Conservation (phyloP, 306 rosid genomes). For the Sophora flavescens region DNA sequence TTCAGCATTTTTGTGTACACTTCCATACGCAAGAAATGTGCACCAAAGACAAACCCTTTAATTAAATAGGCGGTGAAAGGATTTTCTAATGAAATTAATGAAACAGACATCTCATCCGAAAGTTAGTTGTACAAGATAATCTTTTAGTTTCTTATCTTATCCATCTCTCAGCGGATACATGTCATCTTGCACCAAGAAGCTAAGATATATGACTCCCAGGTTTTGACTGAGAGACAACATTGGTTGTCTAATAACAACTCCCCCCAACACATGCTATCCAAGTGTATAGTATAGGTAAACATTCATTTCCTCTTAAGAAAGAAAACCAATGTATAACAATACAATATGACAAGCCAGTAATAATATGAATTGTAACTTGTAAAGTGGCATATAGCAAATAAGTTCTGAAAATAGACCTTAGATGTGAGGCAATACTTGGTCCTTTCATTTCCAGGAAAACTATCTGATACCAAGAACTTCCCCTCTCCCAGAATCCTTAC, state of each 20-base stretch:
- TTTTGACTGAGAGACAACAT: no score
- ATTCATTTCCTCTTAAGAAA: no score
- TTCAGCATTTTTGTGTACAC: not conserved
- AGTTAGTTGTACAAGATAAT: not conserved
- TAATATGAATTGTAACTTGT: not conserved
- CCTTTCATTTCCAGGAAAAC: conserved; percentile 98
- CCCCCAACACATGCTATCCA: not conserved
- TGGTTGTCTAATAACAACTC: not conserved
- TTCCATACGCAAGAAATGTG: not conserved
- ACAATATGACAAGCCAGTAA: no score
- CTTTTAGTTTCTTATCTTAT: conserved; percentile 1
- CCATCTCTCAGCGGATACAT: not conserved
- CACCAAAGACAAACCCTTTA: not conserved
- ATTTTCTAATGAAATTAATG: not conserved
- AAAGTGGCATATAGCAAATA: not conserved
- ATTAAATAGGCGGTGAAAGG: not conserved
- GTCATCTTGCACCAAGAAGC: conserved; percentile 6
- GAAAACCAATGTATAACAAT: not conserved
- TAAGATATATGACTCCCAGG: not conserved
- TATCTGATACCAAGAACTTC: conserved; percentile 93
- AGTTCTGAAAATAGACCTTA: conserved; percentile 63
- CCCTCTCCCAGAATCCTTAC: conserved; percentile 97
- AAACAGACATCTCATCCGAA: not conserved
- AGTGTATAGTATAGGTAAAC: no score
- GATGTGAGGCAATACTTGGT: conserved; percentile 97